Evolutionary conservation across 2,329 filamentous ascomycete genomes (phyloP), one percentile per base, ranked within the genome.

Genomic region (Botrytis medusae): DNA sequence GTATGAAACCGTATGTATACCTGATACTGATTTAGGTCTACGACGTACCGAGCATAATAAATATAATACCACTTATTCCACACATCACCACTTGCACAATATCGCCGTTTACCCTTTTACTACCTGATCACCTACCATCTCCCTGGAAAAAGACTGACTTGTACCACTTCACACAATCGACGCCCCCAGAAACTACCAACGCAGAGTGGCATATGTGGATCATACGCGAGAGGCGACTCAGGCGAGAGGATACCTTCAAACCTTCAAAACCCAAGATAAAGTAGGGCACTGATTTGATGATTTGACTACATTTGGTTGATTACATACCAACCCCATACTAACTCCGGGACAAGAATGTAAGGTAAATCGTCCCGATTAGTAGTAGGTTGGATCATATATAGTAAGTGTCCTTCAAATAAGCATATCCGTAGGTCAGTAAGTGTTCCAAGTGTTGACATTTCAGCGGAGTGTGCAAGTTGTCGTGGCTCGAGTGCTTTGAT

Each of bases 401-500:
- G 46, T 67, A 29, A 40, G 32, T 40, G 34, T 9, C n/a, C 25
- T 67, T 8, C 14, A 29, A 22, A 42, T 22, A 54, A 67, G 54
- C n/a, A 70, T 20, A n/a, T 40, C 34, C 46, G 48, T 68, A 68
- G 64, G 64, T 67, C 60, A 37, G 60, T 67, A 72, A 54, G 60
- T 40, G 62, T 60, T 51, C 40, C 62, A 59, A 65, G 70, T 64
- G 69, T 61, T 51, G 12, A 40, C 16, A 59, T 54, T 40, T 32
- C 57, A 42, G 64, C 67, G 62, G 46, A 60, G 37, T 65, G 67
- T 74, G 69, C 60, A 59, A 59, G 77, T 74, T 79, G 78, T 80
- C 79, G 79, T 80, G 79, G 79, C 79, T 80, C 79, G 78, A 80
- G 75, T 80, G 77, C 78, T 75, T 73, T 64, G 65, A 71, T 46